A percentile compares a stretch with the other conserved stretches of the same genome.
These are phyloP conservation scores for Aegilops umbellulata DNA, from an alignment of 176 grass and related monocot genomes.

Conservation along the genomic window DNA sequence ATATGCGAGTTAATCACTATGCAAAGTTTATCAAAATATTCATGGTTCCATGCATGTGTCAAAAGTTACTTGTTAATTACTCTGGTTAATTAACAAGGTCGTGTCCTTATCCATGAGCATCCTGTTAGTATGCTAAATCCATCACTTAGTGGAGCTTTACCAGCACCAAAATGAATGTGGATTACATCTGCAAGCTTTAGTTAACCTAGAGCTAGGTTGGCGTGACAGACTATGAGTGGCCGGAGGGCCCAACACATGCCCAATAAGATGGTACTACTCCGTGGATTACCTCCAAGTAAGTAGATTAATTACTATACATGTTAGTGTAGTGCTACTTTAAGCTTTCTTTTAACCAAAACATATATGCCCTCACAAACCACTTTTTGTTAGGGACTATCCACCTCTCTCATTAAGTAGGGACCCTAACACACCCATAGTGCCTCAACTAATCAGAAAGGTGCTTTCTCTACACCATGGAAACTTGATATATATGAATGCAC, in stretches of 20 bases:
- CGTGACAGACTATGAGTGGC: constrained; percentile 27
- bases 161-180: constrained; percentile 25
- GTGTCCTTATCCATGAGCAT: constrained; percentile 41
- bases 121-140: constrained; percentile 17
- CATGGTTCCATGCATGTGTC: not conserved
- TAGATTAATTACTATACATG: not conserved
- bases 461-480: not conserved
- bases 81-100: not conserved
- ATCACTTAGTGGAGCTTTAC: constrained; percentile 52
- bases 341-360: constrained; percentile 34
- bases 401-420: constrained; percentile 9
- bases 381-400: constrained; percentile 27
- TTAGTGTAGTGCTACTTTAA: constrained; percentile 23
- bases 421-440: not conserved
- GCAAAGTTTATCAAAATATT: not conserved
- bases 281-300: not conserved
- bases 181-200: constrained; percentile 45
- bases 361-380: constrained; percentile 28
- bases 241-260: not conserved
- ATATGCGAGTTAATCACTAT: too few species aligned
- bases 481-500: not conserved
- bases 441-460: not conserved
- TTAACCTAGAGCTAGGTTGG: not conserved
- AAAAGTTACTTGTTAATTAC: constrained; percentile 1
- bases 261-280: constrained; percentile 16